Base-by-base conservation (phyloP, 345 rosid species). In the Syzygium grande region DNA sequence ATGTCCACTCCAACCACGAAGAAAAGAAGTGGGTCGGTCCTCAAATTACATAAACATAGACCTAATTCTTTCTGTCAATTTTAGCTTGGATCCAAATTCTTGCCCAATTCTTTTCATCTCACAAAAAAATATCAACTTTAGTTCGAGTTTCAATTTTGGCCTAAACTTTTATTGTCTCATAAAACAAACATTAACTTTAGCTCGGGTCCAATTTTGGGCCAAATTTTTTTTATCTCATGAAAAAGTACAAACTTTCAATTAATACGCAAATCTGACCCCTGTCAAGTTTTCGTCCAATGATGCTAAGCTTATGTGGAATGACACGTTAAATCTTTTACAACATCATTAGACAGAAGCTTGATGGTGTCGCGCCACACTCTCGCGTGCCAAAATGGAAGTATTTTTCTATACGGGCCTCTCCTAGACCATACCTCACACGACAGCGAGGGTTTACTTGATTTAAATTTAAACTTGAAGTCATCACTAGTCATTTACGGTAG, bases 241-340 rank as follows among this genome's bases (percentile, higher is more conserved):
- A 61, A 63, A 29, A 5, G 16, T 19, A 14, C 10, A 63, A n/a
- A 63, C 4, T 1, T 2, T 29, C 2, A 29, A 4, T 11, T 15
- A 6, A 29, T 14, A 61, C 17, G 17, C 34, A 27, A 61, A n/a
- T 27, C 0, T 2, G 4, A 22, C 11, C 43, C 10, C 0, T 8
- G 5, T 30, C 11, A 30, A 65, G 2, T 65, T 29, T 65, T 30
- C 0, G 0, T 65, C 8, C 5, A 4, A 1, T 9, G 5, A 16
- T 10, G 2, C 12, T 0, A 0, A 34, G 25, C 11, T 9, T 21
- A 19, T 12, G 11, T 73, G 25, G 25, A 73, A 19, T 22, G 46
- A 17, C 0, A 0, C 0, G 2, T 11, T 7, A 34, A 15, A 73
- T 34, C 2, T 68, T 17, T 17, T 7, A 73, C 0, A 5, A 34